Base-by-base conservation (phyloP, 2,329 filamentous ascomycete species). In the Diaporthe caulivora region DNA sequence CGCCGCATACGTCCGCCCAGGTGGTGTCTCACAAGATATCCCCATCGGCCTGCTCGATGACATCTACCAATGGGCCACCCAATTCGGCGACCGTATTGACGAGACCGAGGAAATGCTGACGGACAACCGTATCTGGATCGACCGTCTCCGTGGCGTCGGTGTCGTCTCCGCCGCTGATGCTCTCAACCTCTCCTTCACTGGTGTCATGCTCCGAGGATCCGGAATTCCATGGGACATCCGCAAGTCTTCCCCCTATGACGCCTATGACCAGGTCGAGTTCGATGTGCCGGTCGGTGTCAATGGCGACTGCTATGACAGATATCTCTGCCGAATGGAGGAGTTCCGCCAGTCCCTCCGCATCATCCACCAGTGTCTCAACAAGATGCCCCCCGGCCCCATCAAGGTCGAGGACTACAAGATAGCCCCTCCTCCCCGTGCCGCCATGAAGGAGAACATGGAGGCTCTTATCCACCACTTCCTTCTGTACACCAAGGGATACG, bases 401-500 rank as follows among this genome's bases (percentile, higher is more conserved):
- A 94, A 96, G 78, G 95, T 98, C 54, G 97, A 99, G 86, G 97
- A 99, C 86, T 99, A 98, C 92, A 99, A 99, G 91, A 91, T 99
- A 80, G 93, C 94, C 3, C 97, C 97, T 29, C 97, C 97, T 76
- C 97, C 97, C n/a, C 92, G 97, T 81, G 89, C 94, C 57, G 97
- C 97, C 81, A 99, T 99, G 97, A 99, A 99, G 91, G 97, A 99
- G 91, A 99, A 99, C 88, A 99, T 99, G 97, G 97, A 99, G 87
- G 95, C 97, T 51, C 91, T 99, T 55, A 99, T 99, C 82, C 97
- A 99, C 87, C 97, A 99, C 88, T 99, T 99, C 90, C 87, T 99
- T 77, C 92, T 99, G 70, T 99, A 96, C 88, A 98, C 95, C 84
- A 99, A 99, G 90, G 97, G 97, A 74, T 99, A 99, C 85, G 91